A percentile compares a stretch with the other conserved stretches of the same genome.
phyloP scores from a whole-genome alignment of 129 eudicot species.

The Daucus carota region DH1_v3.0 NC_030389.2:30238001-30238500 shows the following conservation, averaged over 20 bases:
- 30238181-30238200: not conserved
- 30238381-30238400: no score
- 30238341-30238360: no score
- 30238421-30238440: not conserved
- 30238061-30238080: slow-evolving; percentile 95
- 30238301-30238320: not conserved
- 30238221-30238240: not conserved
- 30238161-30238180: not conserved
- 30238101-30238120: slow-evolving; percentile 89
- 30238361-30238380: no score
- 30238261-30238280: not conserved
- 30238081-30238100: slow-evolving; percentile 96
- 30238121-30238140: not conserved
- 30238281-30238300: not conserved
- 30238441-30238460: not conserved
- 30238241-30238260: not conserved
- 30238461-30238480: not conserved
- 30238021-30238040: slow-evolving; percentile 98
- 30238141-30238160: not conserved
- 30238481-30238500: not conserved
- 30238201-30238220: not conserved
- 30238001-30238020: slow-evolving; percentile 87
- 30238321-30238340: no score
- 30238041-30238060: slow-evolving; percentile 93
- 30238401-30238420: not conserved